A percentile compares a stretch with the other conserved stretches of the same genome.
Evolutionary conservation across 768 basidiomycete genomes (phyloP).

Genomic region (Boletus pseudopeckii): DNA sequence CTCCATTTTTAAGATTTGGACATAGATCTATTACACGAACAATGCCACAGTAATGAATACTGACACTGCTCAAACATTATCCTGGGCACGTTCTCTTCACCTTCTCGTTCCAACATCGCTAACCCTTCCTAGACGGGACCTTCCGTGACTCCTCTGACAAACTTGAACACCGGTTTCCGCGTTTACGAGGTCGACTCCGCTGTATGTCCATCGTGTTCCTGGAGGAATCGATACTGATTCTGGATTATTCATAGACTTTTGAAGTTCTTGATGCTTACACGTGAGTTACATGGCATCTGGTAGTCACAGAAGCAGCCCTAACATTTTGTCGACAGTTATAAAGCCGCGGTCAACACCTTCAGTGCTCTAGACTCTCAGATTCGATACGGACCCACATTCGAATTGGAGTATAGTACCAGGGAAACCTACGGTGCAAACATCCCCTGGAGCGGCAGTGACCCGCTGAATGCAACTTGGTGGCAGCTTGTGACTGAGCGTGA

Average conservation of each 20-base stretch:
- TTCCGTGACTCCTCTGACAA: conserved; percentile 64
- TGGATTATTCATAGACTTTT: conserved; percentile 51
- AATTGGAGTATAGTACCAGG: conserved; percentile 66
- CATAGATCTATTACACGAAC: conserved; percentile 67
- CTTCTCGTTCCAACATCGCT: conserved; percentile 3
- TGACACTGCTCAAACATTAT: conserved; percentile 52
- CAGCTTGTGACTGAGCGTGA: conserved; percentile 71
- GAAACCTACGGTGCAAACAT: conserved; percentile 56
- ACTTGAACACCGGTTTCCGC: conserved; percentile 71
- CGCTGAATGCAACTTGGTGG: conserved; percentile 83
- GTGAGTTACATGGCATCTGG: conserved; percentile 36
- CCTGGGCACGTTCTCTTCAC: conserved; percentile 39
- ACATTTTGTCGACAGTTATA: conserved; percentile 46
- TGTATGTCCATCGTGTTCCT: conserved; percentile 36
- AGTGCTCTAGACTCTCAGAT: conserved; percentile 55
- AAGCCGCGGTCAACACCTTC: conserved; percentile 57
- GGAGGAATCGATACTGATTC: conserved; percentile 1
- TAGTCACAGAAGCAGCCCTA: not conserved
- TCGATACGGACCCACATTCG: conserved; percentile 56
- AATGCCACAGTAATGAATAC: conserved; percentile 61
- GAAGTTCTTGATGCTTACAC: conserved; percentile 77
- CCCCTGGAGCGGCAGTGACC: conserved; percentile 60
- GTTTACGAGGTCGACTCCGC: conserved; percentile 48
- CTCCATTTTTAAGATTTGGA: not conserved
- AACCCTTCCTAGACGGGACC: conserved; percentile 53